These are phyloP conservation scores for Cercophora newfieldiana DNA, from an alignment of 495 filamentous ascomycete genomes.

Conservation along the genomic window DNA sequence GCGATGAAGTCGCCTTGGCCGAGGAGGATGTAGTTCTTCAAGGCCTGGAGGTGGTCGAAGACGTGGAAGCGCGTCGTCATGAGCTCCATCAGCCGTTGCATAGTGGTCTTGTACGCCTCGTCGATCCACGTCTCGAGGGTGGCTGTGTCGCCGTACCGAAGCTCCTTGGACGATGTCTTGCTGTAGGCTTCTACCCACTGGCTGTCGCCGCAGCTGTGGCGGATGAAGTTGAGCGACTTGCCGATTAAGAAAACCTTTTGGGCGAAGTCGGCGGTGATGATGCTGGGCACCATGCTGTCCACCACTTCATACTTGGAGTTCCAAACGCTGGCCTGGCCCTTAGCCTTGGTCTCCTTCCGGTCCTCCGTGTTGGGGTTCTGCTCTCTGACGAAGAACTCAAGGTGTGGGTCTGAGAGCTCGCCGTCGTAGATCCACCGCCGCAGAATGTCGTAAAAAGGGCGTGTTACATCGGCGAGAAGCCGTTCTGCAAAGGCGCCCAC, in stretches of 20 bases:
- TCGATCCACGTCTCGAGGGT: conserved; percentile 90
- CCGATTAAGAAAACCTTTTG: conserved; percentile 96
- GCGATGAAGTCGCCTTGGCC: conserved; percentile 98
- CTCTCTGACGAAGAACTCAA: conserved; percentile 93
- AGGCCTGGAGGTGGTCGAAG: conserved; percentile 85
- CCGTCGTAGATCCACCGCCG: conserved; percentile 98
- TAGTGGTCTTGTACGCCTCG: conserved; percentile 95
- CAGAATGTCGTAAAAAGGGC: conserved; percentile 95
- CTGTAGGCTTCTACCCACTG: conserved; percentile 96
- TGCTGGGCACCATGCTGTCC: conserved; percentile 83
- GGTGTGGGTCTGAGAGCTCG: conserved; percentile 91
- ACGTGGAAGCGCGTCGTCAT: conserved; percentile 93
- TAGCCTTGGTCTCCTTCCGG: conserved; percentile 55
- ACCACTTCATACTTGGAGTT: conserved; percentile 94
- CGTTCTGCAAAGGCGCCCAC: conserved; percentile 93
- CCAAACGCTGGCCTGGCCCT: conserved; percentile 88
- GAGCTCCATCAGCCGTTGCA: conserved; percentile 89
- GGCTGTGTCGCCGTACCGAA: conserved; percentile 91
- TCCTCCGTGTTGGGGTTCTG: conserved; percentile 49
- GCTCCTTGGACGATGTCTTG: conserved; percentile 88
- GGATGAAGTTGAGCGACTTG: conserved; percentile 97
- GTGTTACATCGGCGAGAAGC: conserved; percentile 84
- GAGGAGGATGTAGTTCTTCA: conserved; percentile 93
- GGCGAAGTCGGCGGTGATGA: conserved; percentile 88
- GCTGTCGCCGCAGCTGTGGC: conserved; percentile 88